Evolutionary conservation across 495 filamentous ascomycete genomes (phyloP).

Genomic region (Penicillium dipodomyicola): DNA sequence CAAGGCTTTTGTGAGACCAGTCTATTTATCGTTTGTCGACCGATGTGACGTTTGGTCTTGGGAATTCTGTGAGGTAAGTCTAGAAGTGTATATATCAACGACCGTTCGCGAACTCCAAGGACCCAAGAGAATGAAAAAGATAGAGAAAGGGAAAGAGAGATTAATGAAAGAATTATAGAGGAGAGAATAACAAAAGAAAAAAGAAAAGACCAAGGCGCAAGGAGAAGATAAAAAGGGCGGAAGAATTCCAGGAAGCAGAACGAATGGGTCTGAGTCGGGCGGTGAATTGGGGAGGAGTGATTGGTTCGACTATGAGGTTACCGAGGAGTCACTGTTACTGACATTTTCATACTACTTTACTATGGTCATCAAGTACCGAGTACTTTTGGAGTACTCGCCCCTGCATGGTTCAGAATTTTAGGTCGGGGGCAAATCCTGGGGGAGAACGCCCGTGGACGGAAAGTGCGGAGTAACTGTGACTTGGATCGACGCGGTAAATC

Average conservation of each 20-base stretch:
- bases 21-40: neutral
- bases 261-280: conserved; percentile 27
- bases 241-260: conserved; percentile 22
- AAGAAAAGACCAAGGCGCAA: conserved; percentile 20
- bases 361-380: neutral
- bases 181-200: conserved; percentile 13
- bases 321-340: neutral
- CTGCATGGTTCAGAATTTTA: conserved; percentile 18
- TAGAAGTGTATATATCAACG: conserved; percentile 3
- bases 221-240: conserved; percentile 26
- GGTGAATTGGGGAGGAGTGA: conserved; percentile 26
- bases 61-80: conserved; percentile 6
- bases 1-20: neutral
- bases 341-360: neutral
- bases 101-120: conserved; percentile 13
- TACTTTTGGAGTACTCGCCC: conserved; percentile 4
- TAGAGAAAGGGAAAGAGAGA: conserved; percentile 13
- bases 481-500: neutral
- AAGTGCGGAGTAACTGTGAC: conserved; percentile 27
- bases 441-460: neutral
- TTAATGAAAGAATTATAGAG: conserved; percentile 18
- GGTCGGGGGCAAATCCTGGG: conserved; percentile 24
- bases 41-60: neutral
- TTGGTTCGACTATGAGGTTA: conserved; percentile 11
- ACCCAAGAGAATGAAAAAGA: conserved; percentile 9